A percentile compares a stretch with the other conserved stretches of the same genome.
Evolutionary conservation across 2,329 filamentous ascomycete genomes (phyloP).

Genomic region (Dothideomycetidae sp.): DNA sequence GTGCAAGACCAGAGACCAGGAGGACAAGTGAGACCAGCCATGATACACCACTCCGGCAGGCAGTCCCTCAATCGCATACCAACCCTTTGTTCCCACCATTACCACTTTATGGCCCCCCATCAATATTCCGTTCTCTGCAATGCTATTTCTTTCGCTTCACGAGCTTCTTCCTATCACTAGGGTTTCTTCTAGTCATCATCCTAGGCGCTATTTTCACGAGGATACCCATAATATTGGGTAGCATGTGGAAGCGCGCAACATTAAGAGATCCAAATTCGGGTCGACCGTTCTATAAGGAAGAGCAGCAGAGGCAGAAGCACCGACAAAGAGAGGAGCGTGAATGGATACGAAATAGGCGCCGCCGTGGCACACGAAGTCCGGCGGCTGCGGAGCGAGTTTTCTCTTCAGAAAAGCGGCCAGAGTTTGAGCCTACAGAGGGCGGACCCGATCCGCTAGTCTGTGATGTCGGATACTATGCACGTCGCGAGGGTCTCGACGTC

Average conservation of each 20-base stretch:
- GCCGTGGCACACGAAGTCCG: constrained; percentile 29
- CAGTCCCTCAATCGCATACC: constrained; percentile 50
- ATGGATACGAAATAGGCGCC: constrained; percentile 41
- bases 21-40: constrained; percentile 30
- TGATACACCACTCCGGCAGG: constrained; percentile 27
- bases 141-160: constrained; percentile 50
- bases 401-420: constrained; percentile 29
- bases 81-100: constrained; percentile 75
- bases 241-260: constrained; percentile 40
- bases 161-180: constrained; percentile 62
- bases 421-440: constrained; percentile 64
- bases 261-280: constrained; percentile 44
- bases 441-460: constrained; percentile 65
- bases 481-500: constrained; percentile 72
- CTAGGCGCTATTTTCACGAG: constrained; percentile 57
- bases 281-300: constrained; percentile 61
- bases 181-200: constrained; percentile 64
- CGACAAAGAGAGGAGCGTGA: constrained; percentile 44
- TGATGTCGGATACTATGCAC: constrained; percentile 74
- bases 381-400: constrained; percentile 29
- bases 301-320: constrained; percentile 42
- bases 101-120: constrained; percentile 66
- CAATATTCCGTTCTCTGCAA: constrained; percentile 49
- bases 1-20: constrained; percentile 22
- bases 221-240: constrained; percentile 38